Evolutionary conservation across 75 land plant species (phyloP), one percentile per base, ranked within the genome.

Genomic region (Sequoia sempervirens): DNA sequence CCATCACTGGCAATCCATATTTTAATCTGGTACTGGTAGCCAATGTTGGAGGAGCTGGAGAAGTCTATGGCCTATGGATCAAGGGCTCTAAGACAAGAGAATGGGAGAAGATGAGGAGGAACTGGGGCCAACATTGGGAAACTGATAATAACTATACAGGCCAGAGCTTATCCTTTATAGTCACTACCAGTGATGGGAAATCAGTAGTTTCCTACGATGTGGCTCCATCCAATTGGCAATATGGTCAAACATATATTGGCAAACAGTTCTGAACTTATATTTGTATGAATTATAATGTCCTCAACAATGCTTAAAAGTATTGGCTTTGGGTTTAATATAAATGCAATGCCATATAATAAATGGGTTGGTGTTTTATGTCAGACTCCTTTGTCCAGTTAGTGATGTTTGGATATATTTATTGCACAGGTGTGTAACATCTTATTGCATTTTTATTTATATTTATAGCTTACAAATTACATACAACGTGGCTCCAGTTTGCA

Each of bases 61-160:
- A 87, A 61, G 79, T 91, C 17, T 61, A 50, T 61, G 81, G 84
- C 6, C 87, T 86, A 43, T 87, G 86, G 86, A 70, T 91, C 12
- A 89, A 79, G 80, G 86, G 85, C 14, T 87, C 92, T 23, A 64
- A 58, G 18, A 52, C 80, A 4, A 53, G 61, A 5, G 41, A 32
- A 3, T 92, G 93, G 93, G 17, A 58, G 18, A 30, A 86, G n/a
- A 84, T 86, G 90, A 79, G 66, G 30, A 81, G 92, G 32, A 92
- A 92, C 83, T 90, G 93, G 93, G 93, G 93, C 9, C 91, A 89
- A 8, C 89, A 92, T 66, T 92, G 93, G 93, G 85, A 88, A 54
- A 83, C 72, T 81, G 82, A 58, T 80, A 26, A 20, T 1, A 73
- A 87, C 26, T 47, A 88, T 11, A 50, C 80, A 5, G 56, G 34